Conservation (phyloP, 257 asterid genomes). For the Fraxinus cuspidata region DNA sequence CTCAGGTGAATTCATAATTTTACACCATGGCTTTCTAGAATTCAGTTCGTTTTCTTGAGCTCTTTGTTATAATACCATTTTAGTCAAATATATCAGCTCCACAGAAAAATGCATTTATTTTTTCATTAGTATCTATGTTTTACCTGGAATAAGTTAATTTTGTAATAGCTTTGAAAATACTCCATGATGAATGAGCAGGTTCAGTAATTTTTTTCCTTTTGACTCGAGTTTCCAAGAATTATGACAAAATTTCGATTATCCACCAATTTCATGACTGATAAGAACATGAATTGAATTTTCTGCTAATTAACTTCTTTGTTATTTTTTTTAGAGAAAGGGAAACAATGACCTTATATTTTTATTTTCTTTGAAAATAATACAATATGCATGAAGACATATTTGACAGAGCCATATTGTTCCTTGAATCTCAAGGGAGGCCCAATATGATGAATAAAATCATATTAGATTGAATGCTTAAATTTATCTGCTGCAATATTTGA, state of each 20-base stretch:
- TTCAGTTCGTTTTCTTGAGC: slow-evolving; percentile 8
- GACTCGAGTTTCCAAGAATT: not conserved
- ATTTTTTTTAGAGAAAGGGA: not conserved
- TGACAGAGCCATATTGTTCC: slow-evolving; percentile 18
- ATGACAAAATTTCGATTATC: not conserved
- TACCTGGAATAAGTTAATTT: slow-evolving; percentile 9
- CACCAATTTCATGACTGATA: not conserved
- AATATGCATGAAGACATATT: not conserved
- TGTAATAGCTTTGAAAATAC: not conserved
- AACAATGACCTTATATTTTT: not conserved
- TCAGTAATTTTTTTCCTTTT: not conserved
- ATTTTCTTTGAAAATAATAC: not conserved
- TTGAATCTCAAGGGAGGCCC: slow-evolving; percentile 1
- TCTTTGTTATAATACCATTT: not conserved
- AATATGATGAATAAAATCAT: not conserved
- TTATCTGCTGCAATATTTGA: slow-evolving; percentile 6
- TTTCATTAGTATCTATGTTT: slow-evolving; percentile 1
- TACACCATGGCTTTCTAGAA: slow-evolving; percentile 23
- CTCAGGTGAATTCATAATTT: slow-evolving; percentile 56
- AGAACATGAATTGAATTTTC: not conserved
- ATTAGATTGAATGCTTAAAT: slow-evolving; percentile 8
- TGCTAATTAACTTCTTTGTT: not conserved
- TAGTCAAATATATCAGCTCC: slow-evolving; percentile 10
- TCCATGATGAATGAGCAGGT: not conserved
- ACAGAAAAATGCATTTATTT: not conserved